These are phyloP conservation scores for Crithidia sp. DNA, from an alignment of 208 protist genomes.

Conservation along the genomic window DNA sequence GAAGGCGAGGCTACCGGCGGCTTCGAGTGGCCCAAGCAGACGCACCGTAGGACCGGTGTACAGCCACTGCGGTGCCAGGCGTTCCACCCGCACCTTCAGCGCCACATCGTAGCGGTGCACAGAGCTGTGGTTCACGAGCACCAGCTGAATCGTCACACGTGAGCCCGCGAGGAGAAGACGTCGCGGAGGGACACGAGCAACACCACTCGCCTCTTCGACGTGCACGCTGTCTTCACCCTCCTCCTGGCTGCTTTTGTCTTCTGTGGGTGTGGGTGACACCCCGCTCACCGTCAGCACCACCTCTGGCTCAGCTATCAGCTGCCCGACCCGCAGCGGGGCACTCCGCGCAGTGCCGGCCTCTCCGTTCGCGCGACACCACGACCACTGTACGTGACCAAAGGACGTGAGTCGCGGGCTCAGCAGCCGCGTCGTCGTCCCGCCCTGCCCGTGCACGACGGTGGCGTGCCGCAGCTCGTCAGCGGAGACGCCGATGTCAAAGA, in stretches of 20 bases:
- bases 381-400: constrained; percentile 60
- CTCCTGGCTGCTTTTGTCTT: background rate
- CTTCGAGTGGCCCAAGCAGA: constrained; percentile 44
- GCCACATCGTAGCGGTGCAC: constrained; percentile 44
- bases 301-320: constrained; percentile 32
- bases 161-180: constrained; percentile 25
- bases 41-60: constrained; percentile 68
- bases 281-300: constrained; percentile 35
- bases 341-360: constrained; percentile 54
- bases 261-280: background rate
- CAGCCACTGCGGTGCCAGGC: constrained; percentile 59
- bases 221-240: background rate
- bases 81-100: constrained; percentile 70
- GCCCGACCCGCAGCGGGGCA: constrained; percentile 34
- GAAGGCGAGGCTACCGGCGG: constrained; percentile 34
- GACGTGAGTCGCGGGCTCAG: constrained; percentile 32
- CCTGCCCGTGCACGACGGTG: constrained; percentile 24
- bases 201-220: too few relatives aligned
- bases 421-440: constrained; percentile 17
- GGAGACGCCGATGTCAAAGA: constrained; percentile 43
- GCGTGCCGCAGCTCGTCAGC: constrained; percentile 39
- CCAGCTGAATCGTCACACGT: constrained; percentile 42
- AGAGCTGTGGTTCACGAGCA: constrained; percentile 38
- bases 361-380: constrained; percentile 54
- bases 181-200: background rate